Evolutionary conservation across 2,329 filamentous ascomycete species (phyloP).

Genomic region (Colletotrichum musae): DNA sequence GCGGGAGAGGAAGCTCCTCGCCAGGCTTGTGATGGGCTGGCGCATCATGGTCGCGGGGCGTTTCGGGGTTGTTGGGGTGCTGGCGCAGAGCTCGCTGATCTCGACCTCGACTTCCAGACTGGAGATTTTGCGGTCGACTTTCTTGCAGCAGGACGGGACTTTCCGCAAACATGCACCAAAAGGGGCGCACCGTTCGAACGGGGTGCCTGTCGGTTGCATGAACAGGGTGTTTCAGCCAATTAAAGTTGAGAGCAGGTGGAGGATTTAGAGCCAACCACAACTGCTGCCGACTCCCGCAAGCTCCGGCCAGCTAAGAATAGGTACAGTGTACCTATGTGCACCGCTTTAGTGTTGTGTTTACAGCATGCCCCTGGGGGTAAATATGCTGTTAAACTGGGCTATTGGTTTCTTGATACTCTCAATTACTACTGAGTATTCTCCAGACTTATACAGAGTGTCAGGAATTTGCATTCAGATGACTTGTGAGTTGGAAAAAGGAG

Average conservation of each 20-base stretch:
- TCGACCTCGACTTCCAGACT: neutral
- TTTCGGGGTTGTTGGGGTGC: conserved; percentile 5
- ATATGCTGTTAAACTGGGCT: too few species aligned
- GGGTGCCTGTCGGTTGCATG: conserved; percentile 16
- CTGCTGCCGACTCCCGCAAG: conserved; percentile 29
- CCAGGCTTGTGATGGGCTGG: conserved; percentile 31
- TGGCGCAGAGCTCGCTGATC: conserved; percentile 26
- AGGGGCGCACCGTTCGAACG: neutral
- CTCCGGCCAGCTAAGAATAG: conserved; percentile 3
- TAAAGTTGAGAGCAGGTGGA: conserved; percentile 15
- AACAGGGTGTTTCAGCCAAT: conserved; percentile 30
- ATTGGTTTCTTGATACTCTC: too few species aligned
- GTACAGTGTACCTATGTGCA: neutral
- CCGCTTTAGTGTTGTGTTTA: too few species aligned
- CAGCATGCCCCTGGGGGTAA: too few species aligned
- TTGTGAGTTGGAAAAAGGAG: too few species aligned
- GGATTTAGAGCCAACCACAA: conserved; percentile 20
- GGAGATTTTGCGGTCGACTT: conserved; percentile 37
- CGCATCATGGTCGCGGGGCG: conserved; percentile 39
- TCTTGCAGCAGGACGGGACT: conserved; percentile 27
- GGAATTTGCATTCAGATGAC: too few species aligned
- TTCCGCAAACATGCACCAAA: conserved; percentile 30
- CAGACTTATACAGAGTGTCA: too few species aligned
- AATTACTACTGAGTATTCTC: too few species aligned
- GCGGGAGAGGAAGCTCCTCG: conserved; percentile 15